phyloP scores from a whole-genome alignment of 768 basidiomycete species.

The Fistulinella prunicolor region DNA sequence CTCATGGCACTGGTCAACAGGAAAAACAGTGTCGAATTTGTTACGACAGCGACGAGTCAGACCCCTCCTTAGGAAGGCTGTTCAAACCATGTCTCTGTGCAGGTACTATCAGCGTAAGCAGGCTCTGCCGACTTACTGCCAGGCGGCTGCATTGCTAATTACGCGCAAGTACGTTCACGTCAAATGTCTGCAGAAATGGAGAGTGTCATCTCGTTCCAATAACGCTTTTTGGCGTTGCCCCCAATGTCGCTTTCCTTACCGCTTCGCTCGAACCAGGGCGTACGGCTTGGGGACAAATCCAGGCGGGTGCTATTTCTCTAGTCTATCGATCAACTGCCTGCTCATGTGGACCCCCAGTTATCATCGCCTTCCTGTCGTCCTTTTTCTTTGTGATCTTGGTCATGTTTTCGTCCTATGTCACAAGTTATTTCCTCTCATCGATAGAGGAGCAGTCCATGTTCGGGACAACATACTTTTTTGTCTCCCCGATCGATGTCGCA shows the following conservation, averaged over 20 bases:
- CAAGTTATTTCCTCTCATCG: slow-evolving; percentile 60
- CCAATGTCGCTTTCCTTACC: slow-evolving; percentile 76
- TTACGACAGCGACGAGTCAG: slow-evolving; percentile 62
- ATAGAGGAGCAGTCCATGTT: slow-evolving; percentile 53
- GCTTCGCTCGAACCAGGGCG: slow-evolving; percentile 67
- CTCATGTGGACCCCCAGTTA: slow-evolving; percentile 42
- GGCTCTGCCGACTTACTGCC: not conserved
- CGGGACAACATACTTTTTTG: slow-evolving; percentile 36
- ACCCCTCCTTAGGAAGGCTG: slow-evolving; percentile 63
- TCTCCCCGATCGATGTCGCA: slow-evolving; percentile 56
- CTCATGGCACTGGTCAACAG: slow-evolving; percentile 24
- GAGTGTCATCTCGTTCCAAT: slow-evolving; percentile 56
- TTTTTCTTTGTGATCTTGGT: slow-evolving; percentile 64
- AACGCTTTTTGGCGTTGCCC: slow-evolving; percentile 77
- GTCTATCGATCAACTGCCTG: slow-evolving; percentile 4
- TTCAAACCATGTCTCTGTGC: slow-evolving; percentile 71
- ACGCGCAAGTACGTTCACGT: slow-evolving; percentile 69
- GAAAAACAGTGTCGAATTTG: slow-evolving; percentile 85
- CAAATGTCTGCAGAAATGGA: slow-evolving; percentile 74
- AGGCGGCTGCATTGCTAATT: slow-evolving; percentile 17
- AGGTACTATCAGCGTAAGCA: slow-evolving; percentile 68
- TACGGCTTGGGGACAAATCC: slow-evolving; percentile 78
- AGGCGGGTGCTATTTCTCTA: slow-evolving; percentile 37
- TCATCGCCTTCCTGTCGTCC: slow-evolving; percentile 59
- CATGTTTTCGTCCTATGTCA: slow-evolving; percentile 65